Base-by-base conservation (phyloP, 345 rosid species). In the Luvunga scandens region DNA sequence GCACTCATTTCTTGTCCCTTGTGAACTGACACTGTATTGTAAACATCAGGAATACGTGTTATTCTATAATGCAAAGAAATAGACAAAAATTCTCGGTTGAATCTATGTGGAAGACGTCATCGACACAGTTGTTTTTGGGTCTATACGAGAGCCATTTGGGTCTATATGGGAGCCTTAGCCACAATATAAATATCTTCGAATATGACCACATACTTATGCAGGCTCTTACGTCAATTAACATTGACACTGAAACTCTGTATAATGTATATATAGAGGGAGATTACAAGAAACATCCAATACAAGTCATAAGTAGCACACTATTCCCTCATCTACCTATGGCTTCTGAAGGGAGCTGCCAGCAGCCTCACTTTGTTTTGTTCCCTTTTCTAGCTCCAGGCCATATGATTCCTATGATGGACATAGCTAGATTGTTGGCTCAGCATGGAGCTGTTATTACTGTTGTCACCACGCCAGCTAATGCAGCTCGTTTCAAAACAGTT, bases 361-460 rank as follows among this genome's bases (percentile, higher is more conserved):
- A 59, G 70, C 84, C 81, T 82, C 90, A 88, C 83, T 79, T 86
- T 75, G 79, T 85, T 55, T 66, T 88, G 48, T 82, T 90, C 30
- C 94, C 94, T 16, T 89, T 86, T 75, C 89, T 89, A 88, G 88
- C 92, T 76, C 90, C 77, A 62, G 90, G 94, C 64, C 92, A 91
- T 69, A 81, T 87, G 77, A 88, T 89, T 39, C 92, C 93, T 16
- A 79, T 88, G 81, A 74, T 86, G 0, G 92, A 90, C 82, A 78
- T 87, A 0, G 85, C 91, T 19, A 85, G 81, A 76, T 82, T 89
- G 69, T 72, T 90, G 62, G 88, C 95, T 7, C 79, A 59, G 55
- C 86, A 75, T 0, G 85, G 89, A 7, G 79, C 86, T 61, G 79
- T 66, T 3, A 50, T 88, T 63, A 88, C 89, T 30, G 81, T 90